phyloP scores from a whole-genome alignment of 2,329 filamentous ascomycete genomes.

The Metarhizium sp. region DNA sequence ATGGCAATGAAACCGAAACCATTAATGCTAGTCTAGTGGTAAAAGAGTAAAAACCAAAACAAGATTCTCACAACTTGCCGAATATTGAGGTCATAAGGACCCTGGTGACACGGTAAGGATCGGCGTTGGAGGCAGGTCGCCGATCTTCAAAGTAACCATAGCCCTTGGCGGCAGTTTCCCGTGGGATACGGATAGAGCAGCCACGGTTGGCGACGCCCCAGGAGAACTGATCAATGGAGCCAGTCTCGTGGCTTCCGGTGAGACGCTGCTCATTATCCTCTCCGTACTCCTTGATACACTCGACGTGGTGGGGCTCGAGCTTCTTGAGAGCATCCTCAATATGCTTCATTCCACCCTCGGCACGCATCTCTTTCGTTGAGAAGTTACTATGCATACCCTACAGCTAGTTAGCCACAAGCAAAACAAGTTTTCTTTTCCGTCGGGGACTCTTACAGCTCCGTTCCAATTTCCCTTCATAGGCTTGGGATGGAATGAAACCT shows the following conservation, averaged over 20 bases:
- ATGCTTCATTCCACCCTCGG: slow-evolving; percentile 87
- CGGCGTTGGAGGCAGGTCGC: slow-evolving; percentile 74
- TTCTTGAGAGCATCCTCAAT: slow-evolving; percentile 85
- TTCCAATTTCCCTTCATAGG: slow-evolving; percentile 91
- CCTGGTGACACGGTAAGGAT: slow-evolving; percentile 74
- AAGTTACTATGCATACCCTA: slow-evolving; percentile 80
- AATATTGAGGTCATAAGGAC: slow-evolving; percentile 65
- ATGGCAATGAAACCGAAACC: neutral
- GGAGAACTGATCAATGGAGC: slow-evolving; percentile 83
- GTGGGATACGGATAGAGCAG: slow-evolving; percentile 85
- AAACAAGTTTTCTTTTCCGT: too few species aligned
- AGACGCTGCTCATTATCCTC: slow-evolving; percentile 93
- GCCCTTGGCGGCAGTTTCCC: slow-evolving; percentile 74
- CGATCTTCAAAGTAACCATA: slow-evolving; percentile 92
- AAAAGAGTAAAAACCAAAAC: neutral
- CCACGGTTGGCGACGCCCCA: slow-evolving; percentile 96
- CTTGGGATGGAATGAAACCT: slow-evolving; percentile 94
- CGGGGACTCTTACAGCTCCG: slow-evolving; percentile 49
- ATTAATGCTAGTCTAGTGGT: neutral
- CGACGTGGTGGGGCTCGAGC: slow-evolving; percentile 64
- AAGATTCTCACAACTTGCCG: slow-evolving; percentile 21
- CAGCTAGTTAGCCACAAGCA: too few species aligned
- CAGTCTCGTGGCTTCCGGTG: slow-evolving; percentile 90
- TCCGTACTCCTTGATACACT: slow-evolving; percentile 90
- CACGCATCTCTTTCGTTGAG: slow-evolving; percentile 79